Evolutionary conservation across 1,284 basidiomycete genomes (phyloP), one percentile per base, ranked within the genome.

Genomic region (Cryptococcus amylolentus): DNA sequence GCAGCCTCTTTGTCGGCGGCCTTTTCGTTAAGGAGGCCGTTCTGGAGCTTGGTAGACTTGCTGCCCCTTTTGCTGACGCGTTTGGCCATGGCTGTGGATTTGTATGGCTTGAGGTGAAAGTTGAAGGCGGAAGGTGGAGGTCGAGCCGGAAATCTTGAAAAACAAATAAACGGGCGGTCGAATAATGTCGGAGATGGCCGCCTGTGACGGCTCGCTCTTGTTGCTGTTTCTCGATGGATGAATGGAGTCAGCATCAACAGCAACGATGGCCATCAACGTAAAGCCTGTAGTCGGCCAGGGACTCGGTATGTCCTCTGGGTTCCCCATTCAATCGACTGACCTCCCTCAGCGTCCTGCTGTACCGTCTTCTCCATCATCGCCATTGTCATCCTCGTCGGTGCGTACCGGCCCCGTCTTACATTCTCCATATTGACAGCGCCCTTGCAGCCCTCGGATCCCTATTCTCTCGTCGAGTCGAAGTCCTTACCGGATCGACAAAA

Each of bases 281-380:
- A 66, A 70, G 49, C 79, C 78, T 12, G 56, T 79, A 31, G 79
- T 80, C 16, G 76, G 76, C 31, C 71, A 73, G 10, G 69, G 72
- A 1, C 67, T 77, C n/a, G 78, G 78, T 79, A 54, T 61, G 77
- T 52, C 49, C 7, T 9, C 28, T 35, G 45, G 16, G 42, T 28
- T 9, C 28, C 9, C 13, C 8, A 54, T 13, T 49, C 12, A 26
- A 14, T 26, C 28, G 7, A 53, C 61, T 63, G 51, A 62, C 38
- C 18, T 40, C 27, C 42, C 20, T 23, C 62, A 82, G 81, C 81
- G 27, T 75, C 75, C 49, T 82, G 80, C 75, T 83, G 81, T 64
- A 80, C 80, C 40, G 72, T 82, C 50, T 72, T 83, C 49, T 80
- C 78, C 10, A 57, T 80, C 45, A 81, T 82, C 48, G 82, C 80